Base-by-base conservation (phyloP, 176 grass and related monocot genomes). In the Eleusine coracana region DNA sequence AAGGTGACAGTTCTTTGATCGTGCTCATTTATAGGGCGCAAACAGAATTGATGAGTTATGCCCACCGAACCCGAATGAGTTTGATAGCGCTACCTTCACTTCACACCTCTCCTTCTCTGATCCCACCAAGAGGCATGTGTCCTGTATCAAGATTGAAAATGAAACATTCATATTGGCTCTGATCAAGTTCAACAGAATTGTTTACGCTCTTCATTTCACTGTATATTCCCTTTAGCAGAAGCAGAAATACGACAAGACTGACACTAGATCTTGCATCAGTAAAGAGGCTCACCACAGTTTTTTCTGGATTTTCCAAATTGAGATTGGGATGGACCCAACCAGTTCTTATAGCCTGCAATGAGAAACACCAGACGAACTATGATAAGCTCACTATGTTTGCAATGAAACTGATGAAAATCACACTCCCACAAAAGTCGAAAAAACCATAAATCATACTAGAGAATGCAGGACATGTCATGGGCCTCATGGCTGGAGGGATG, bases 301-400 rank as follows among this genome's bases (percentile, higher is more conserved):
- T 69, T 52, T 96, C 93, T 37, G 96, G 93, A 69, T 94, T 99
- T 54, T 99, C 96, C 48, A 99, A 90, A 89, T 99, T 99, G 74
- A 99, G 87, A 91, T 99, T 99, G 18, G 96, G 93, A 92, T 99
- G 96, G 81, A 94, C 79, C 96, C 96, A 99, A 21, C 96, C 91
- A 85, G 91, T 96, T 88, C 91, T 86, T 90, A 99, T 99, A 89
- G 96, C 96, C 96, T 99, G 87, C 83, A 98, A 85, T 39, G 73
- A 73, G 77, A 21, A 80, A 64, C 49, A 80, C n/a, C 2, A 82
- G 9, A 83, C 17, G 10, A 68, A 20, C 48, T 48, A 78, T 50
- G 49, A 50, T 51, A 28, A 74, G 75, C 67, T 36, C 12, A 67
- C n/a, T 28, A 37, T 71, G 10, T 61, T 62, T 21, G 7, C 46